A percentile compares a stretch with the other conserved stretches of the same genome.
Evolutionary conservation across 140 eudicot species (phyloP).

Genomic region (Erigeron philadelphicus): DNA sequence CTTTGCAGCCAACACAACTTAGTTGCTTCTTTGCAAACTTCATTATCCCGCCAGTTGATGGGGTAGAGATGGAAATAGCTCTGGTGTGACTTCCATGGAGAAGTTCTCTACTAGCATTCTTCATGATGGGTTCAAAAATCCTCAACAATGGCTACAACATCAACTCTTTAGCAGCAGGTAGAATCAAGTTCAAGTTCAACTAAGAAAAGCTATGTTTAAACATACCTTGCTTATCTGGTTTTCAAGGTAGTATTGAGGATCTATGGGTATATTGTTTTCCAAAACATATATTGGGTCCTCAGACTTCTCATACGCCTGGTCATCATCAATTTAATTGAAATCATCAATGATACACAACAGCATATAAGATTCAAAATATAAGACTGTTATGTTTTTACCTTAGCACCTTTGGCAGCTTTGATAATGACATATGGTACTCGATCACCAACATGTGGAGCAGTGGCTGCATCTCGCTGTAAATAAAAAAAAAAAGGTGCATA

Average conservation of each 20-base stretch:
- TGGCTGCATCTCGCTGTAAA: slow-evolving; percentile 92
- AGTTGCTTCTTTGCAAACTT: slow-evolving; percentile 89
- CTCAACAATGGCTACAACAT: slow-evolving; percentile 78
- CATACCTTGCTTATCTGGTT: slow-evolving; percentile 91
- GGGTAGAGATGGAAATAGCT: slow-evolving; percentile 91
- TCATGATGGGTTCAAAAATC: slow-evolving; percentile 88
- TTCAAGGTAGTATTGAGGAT: slow-evolving; percentile 89
- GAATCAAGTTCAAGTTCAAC: neutral
- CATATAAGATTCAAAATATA: slow-evolving; percentile 9
- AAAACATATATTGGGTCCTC: slow-evolving; percentile 95
- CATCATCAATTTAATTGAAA: slow-evolving; percentile 21
- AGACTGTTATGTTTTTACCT: slow-evolving; percentile 44
- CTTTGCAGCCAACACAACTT: slow-evolving; percentile 93
- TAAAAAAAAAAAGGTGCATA: slow-evolving; percentile 2
- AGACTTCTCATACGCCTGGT: slow-evolving; percentile 90
- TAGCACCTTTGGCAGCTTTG: slow-evolving; percentile 94
- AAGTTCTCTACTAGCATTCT: slow-evolving; percentile 88
- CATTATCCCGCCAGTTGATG: slow-evolving; percentile 92
- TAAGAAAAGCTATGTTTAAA: slow-evolving; percentile 7
- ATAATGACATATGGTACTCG: slow-evolving; percentile 96
- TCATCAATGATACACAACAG: slow-evolving; percentile 16
- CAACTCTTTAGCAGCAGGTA: slow-evolving; percentile 7
- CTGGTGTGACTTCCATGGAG: slow-evolving; percentile 87
- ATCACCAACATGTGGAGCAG: slow-evolving; percentile 97
- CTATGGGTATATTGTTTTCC: slow-evolving; percentile 94